Conservation (phyloP, 192 early-diverging fungal genomes). For the Allomyces javanicus region DNA sequence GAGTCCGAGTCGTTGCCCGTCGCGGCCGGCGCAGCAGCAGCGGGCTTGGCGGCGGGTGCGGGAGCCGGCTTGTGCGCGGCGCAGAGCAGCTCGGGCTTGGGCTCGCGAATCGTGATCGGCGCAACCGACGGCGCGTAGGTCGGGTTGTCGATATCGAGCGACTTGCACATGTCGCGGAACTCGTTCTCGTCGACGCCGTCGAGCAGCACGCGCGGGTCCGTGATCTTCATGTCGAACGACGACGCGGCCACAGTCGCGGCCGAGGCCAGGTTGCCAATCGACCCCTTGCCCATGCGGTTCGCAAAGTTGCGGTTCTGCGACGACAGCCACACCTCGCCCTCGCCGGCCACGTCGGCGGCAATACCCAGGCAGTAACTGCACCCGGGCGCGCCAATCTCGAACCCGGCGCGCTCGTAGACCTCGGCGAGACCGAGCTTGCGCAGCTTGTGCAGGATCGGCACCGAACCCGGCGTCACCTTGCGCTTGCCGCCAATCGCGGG, state of each 20-base stretch:
- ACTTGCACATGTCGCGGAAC: conserved; percentile 43
- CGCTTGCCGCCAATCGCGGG: conserved; percentile 39
- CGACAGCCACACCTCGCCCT: conserved; percentile 62
- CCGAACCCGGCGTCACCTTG: conserved; percentile 55
- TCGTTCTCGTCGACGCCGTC: conserved; percentile 39
- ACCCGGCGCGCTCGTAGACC: conserved; percentile 54
- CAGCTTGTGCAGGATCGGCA: conserved; percentile 58
- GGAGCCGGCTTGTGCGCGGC: conserved; percentile 16
- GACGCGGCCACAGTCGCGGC: conserved; percentile 64
- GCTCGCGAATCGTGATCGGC: conserved; percentile 39
- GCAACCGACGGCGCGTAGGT: conserved; percentile 10
- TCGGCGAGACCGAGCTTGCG: conserved; percentile 50
- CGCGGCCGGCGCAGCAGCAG: conserved; percentile 4
- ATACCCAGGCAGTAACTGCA: conserved; percentile 66
- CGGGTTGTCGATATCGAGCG: conserved; percentile 28
- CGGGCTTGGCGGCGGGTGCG: conserved; percentile 11
- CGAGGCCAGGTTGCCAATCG: conserved; percentile 55
- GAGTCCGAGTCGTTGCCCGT: too few relatives aligned
- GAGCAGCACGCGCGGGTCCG: conserved; percentile 44
- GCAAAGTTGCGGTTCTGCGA: conserved; percentile 73
- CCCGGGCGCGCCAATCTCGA: conserved; percentile 52
- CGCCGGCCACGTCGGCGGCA: conserved; percentile 53
- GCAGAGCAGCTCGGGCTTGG: conserved; percentile 30
- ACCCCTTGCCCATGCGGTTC: conserved; percentile 66
- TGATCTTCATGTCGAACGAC: conserved; percentile 49